phyloP scores from a whole-genome alignment of 208 protist genomes.

The Leptomonas seymouri region DNA sequence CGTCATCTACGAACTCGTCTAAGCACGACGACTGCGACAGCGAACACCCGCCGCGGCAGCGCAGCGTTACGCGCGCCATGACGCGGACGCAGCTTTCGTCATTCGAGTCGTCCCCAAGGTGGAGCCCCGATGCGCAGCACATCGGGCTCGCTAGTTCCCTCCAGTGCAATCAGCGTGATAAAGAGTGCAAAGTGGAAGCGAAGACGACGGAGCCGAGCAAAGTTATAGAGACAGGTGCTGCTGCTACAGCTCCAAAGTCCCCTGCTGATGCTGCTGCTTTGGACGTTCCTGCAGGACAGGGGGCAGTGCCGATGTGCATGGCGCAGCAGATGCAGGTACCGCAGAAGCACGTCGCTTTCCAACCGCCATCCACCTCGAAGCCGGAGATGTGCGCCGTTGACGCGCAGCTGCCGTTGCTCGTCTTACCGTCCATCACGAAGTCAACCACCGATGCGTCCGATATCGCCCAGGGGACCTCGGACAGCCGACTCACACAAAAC shows the following conservation, averaged over 20 bases:
- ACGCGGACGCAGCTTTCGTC: not conserved
- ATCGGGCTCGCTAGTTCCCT: not conserved
- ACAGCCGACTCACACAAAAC: constrained; percentile 10
- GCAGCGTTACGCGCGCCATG: not conserved
- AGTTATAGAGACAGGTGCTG: too few relatives aligned
- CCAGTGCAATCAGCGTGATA: too few relatives aligned
- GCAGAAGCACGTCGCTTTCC: constrained; percentile 11
- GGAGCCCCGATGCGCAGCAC: not conserved
- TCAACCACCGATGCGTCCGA: not conserved
- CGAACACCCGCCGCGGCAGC: not conserved
- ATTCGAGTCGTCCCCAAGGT: not conserved
- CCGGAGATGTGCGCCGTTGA: constrained; percentile 5
- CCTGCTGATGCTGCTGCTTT: not conserved
- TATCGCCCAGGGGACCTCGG: not conserved
- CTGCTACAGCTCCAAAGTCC: too few relatives aligned
- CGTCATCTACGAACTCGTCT: not conserved
- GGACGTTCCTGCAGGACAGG: not conserved
- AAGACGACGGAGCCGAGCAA: too few relatives aligned
- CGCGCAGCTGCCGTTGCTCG: constrained; percentile 9
- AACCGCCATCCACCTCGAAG: not conserved
- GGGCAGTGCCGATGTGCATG: constrained; percentile 1
- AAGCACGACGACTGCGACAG: constrained; percentile 4
- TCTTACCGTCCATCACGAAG: not conserved
- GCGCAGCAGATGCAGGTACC: constrained; percentile 6
- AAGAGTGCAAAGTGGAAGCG: too few relatives aligned